These are phyloP conservation scores for Pyrenochaeta sp. DNA, from an alignment of 2,329 filamentous ascomycete genomes.

Conservation along the genomic window DNA sequence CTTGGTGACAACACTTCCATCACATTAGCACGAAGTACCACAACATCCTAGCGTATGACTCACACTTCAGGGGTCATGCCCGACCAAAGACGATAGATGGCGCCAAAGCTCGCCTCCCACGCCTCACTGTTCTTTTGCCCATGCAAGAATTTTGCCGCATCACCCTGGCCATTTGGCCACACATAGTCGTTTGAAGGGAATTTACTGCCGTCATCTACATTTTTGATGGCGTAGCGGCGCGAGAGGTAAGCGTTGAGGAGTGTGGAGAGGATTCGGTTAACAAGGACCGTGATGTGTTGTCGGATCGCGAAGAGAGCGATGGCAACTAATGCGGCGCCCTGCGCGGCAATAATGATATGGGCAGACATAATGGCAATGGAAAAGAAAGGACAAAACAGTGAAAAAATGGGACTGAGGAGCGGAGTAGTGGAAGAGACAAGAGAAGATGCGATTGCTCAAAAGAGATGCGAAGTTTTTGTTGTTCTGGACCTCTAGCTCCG, in stretches of 20 bases:
- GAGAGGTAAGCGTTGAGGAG: background rate
- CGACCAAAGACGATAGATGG: constrained; percentile 45
- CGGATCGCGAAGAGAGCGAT: background rate
- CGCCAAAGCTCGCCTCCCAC: constrained; percentile 47
- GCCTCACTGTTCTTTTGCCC: constrained; percentile 41
- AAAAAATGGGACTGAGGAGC: background rate
- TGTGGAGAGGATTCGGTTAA: background rate
- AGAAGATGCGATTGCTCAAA: background rate
- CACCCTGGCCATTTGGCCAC: constrained; percentile 36
- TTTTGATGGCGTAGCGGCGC: background rate
- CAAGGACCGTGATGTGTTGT: background rate
- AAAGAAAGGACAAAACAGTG: background rate
- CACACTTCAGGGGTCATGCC: constrained; percentile 54
- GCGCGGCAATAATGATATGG: constrained; percentile 1
- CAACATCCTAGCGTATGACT: constrained; percentile 10
- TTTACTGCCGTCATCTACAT: constrained; percentile 2
- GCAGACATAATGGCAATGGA: background rate
- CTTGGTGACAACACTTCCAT: constrained; percentile 46
- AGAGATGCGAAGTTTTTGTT: background rate
- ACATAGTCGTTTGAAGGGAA: constrained; percentile 15
- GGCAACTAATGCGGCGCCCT: background rate
- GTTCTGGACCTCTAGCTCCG: background rate
- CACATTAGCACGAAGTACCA: background rate
- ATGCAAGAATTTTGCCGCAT: constrained; percentile 52
- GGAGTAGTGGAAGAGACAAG: background rate